Evolutionary conservation across 2,329 filamentous ascomycete genomes (phyloP), one percentile per base, ranked within the genome.

Genomic region (Aureobasidium zeae): DNA sequence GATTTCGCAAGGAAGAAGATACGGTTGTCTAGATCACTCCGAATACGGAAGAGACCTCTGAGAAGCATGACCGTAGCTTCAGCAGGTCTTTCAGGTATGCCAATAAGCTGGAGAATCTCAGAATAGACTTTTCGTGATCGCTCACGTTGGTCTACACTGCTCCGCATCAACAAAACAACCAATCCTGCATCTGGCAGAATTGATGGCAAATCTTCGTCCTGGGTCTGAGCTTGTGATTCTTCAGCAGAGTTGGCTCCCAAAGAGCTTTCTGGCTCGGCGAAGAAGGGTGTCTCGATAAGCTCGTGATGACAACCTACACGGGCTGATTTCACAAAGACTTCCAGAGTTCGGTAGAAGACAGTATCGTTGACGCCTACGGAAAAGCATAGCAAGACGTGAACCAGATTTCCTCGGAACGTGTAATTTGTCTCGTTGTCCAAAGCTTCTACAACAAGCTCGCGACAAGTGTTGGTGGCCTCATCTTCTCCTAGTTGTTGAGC

Each of bases 1-100:
- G 81, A 77, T 21, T 77, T 74, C 24, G 75, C 65, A 6, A 78
- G 78, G 42, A 94, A 68, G 46, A 82, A 86, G 3, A 95, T 73
- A 32, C 80, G 75, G 51, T 88, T 77, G 8, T 82, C 77, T 58
- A 83, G 86, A 61, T 94, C 86, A 16, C 86, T 86, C 47, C 88
- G 77, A 21, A 95, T 67, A 31, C 88, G 78, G 58, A 93, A 89
- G 2, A 95, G 67, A 12, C 39, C 44, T 34, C 48, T 31, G 63
- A 49, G 39, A 8, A 49, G 28, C 48, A 49, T 49, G 41, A 49
- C 48, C 53, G 45, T 57, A 59, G 6, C 51, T 50, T 26, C 61
- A 53, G 16, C 51, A 52, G 21, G 55, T 55, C 34, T 20, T 13
- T 61, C 60, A 31, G 63, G 52, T 3, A 55, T 47, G 4, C 60